Evolutionary conservation across 257 asterid species (phyloP).

Genomic region (Parsonsia alboflavescens): DNA sequence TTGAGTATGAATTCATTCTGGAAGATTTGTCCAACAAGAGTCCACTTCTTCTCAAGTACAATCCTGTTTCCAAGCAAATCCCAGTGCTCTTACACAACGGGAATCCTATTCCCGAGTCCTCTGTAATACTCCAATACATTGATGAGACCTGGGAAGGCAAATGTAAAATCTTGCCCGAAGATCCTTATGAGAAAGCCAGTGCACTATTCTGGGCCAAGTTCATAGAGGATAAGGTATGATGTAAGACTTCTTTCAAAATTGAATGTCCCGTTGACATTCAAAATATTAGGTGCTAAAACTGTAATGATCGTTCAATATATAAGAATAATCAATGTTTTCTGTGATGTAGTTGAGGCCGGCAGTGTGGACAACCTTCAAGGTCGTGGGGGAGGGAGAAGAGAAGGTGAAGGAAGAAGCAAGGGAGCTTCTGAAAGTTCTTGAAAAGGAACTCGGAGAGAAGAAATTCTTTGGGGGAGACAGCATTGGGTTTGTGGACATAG

Average conservation of each 20-base stretch:
- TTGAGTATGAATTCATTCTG: conserved; percentile 33
- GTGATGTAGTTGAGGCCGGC: conserved; percentile 20
- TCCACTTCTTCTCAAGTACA: conserved; percentile 33
- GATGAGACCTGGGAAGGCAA: conserved; percentile 42
- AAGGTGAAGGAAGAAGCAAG: conserved; percentile 41
- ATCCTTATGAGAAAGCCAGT: conserved; percentile 36
- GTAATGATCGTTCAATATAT: no score
- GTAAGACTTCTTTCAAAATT: no score
- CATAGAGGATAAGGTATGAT: conserved; percentile 42
- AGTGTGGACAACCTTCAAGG: conserved; percentile 25
- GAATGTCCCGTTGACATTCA: no score
- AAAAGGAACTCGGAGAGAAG: conserved; percentile 35
- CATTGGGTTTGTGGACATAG: conserved; percentile 39
- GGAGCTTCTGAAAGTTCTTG: conserved; percentile 28
- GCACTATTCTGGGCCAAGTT: conserved; percentile 54
- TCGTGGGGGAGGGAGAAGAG: conserved; percentile 38
- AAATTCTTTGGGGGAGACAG: conserved; percentile 52
- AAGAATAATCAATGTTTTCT: not conserved
- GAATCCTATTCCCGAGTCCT: conserved; percentile 39
- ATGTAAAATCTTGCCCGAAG: conserved; percentile 29
- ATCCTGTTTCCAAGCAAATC: conserved; percentile 38
- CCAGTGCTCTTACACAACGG: conserved; percentile 48
- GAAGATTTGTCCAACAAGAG: conserved; percentile 37
- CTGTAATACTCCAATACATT: conserved; percentile 44
- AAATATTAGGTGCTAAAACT: no score